These are phyloP conservation scores for Magnusiomyces paraingens DNA, from an alignment of 1,139 yeast species.

Conservation along the genomic window DNA sequence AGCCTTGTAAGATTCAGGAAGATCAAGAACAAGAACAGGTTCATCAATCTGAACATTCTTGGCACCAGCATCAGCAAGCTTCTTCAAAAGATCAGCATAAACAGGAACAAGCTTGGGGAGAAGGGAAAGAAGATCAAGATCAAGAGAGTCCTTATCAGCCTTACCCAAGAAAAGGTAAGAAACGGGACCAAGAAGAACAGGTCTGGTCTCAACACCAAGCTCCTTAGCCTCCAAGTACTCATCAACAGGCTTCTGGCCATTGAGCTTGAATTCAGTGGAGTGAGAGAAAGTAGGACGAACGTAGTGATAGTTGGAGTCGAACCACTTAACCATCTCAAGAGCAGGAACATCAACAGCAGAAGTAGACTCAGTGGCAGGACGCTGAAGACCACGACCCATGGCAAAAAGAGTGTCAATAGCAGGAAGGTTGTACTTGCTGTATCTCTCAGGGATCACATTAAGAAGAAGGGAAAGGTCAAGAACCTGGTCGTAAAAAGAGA, in stretches of 20 bases:
- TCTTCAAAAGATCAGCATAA: slow-evolving; percentile 78
- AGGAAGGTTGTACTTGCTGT: slow-evolving; percentile 84
- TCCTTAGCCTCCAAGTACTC: slow-evolving; percentile 97
- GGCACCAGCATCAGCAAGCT: slow-evolving; percentile 94
- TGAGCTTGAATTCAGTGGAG: slow-evolving; percentile 92
- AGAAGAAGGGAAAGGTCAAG: slow-evolving; percentile 86
- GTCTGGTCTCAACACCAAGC: slow-evolving; percentile 93
- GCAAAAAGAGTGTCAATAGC: slow-evolving; percentile 93
- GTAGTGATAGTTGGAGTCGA: slow-evolving; percentile 98
- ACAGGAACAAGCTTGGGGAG: slow-evolving; percentile 87
- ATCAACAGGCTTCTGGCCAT: slow-evolving; percentile 92
- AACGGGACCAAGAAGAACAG: slow-evolving; percentile 93
- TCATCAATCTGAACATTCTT: slow-evolving; percentile 92
- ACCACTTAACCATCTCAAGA: slow-evolving; percentile 99
- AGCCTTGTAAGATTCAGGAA: slow-evolving; percentile 73
- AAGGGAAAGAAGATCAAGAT: slow-evolving; percentile 85
- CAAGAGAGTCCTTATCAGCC: slow-evolving; percentile 95
- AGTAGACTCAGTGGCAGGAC: slow-evolving; percentile 81
- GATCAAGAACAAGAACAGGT: slow-evolving; percentile 91
- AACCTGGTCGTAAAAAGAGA: slow-evolving; percentile 96
- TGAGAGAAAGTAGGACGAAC: slow-evolving; percentile 98
- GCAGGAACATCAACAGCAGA: slow-evolving; percentile 98
- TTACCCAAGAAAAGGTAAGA: slow-evolving; percentile 93
- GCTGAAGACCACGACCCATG: slow-evolving; percentile 99
- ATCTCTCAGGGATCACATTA: slow-evolving; percentile 95